phyloP scores from a whole-genome alignment of 768 basidiomycete species.

The Collybiopsis confluens region DNA sequence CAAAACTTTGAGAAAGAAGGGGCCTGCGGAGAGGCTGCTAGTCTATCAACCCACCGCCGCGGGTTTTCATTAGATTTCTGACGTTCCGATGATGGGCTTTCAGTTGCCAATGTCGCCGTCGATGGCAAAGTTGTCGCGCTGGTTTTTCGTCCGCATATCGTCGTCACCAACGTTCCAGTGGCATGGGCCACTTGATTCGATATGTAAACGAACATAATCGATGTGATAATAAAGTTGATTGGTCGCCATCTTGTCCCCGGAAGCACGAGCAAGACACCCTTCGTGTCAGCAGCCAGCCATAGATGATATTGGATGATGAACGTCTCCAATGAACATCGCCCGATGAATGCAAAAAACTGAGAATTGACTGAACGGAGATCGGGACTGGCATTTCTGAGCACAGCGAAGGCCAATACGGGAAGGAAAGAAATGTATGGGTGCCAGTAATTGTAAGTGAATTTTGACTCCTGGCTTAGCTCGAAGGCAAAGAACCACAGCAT shows the following conservation, averaged over 20 bases:
- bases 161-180: constrained; percentile 63
- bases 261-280: constrained; percentile 74
- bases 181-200: constrained; percentile 75
- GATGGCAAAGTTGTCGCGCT: constrained; percentile 2
- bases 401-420: constrained; percentile 72
- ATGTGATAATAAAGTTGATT: constrained; percentile 75
- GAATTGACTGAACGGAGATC: constrained; percentile 69
- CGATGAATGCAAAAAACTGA: constrained; percentile 72
- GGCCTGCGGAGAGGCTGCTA: constrained; percentile 16
- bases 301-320: constrained; percentile 90
- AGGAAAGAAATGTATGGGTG: constrained; percentile 80
- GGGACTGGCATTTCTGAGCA: constrained; percentile 72
- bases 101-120: not conserved
- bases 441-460: constrained; percentile 83
- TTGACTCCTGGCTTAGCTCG: constrained; percentile 70
- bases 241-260: constrained; percentile 71
- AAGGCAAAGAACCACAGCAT: constrained; percentile 81
- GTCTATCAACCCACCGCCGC: constrained; percentile 37
- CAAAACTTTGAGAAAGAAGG: constrained; percentile 15
- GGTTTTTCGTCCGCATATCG: constrained; percentile 40
- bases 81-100: not conserved
- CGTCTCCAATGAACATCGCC: constrained; percentile 84
- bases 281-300: constrained; percentile 83
- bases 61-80: not conserved
- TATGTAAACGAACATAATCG: constrained; percentile 75